Conservation (phyloP, 108 stramenopile species). For the Cylindrotheca fusiformis region DNA sequence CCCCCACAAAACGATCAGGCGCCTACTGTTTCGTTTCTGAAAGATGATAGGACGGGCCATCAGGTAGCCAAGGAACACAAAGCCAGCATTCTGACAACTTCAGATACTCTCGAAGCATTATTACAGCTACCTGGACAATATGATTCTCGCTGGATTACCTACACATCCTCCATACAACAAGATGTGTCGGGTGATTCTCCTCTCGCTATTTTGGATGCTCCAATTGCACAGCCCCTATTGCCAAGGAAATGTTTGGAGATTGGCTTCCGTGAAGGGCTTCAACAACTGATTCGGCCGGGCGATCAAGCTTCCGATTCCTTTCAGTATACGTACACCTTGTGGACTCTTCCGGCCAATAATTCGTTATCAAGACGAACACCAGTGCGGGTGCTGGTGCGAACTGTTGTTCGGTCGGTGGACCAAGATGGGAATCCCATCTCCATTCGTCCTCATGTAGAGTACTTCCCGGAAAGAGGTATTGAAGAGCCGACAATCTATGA, state of each 20-base stretch:
- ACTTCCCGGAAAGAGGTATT: conserved; percentile 18
- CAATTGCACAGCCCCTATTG: conserved; percentile 15
- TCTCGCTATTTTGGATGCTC: conserved; percentile 20
- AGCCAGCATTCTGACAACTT: conserved; percentile 25
- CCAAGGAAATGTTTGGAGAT: conserved; percentile 26
- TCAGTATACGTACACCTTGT: conserved; percentile 22
- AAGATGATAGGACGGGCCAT: conserved; percentile 20
- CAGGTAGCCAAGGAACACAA: conserved; percentile 19
- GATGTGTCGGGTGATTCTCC: not conserved
- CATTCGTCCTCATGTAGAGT: conserved; percentile 29
- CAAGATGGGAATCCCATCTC: conserved; percentile 8
- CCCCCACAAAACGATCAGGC: not conserved
- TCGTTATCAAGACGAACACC: not conserved
- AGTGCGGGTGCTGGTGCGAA: conserved; percentile 22
- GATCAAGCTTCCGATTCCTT: not conserved
- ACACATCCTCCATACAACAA: conserved; percentile 1
- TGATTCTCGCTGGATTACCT: conserved; percentile 19
- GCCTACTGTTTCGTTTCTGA: conserved; percentile 9
- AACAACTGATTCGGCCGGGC: conserved; percentile 9
- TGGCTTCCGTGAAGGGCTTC: conserved; percentile 30
- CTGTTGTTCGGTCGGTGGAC: conserved; percentile 8
- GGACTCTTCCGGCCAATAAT: conserved; percentile 14
- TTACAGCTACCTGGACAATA: conserved; percentile 21
- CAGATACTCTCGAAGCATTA: conserved; percentile 24
- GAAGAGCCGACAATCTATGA: conserved; percentile 21